phyloP scores from a whole-genome alignment of 257 asterid species.

The Salvia miltiorrhiza region DNA sequence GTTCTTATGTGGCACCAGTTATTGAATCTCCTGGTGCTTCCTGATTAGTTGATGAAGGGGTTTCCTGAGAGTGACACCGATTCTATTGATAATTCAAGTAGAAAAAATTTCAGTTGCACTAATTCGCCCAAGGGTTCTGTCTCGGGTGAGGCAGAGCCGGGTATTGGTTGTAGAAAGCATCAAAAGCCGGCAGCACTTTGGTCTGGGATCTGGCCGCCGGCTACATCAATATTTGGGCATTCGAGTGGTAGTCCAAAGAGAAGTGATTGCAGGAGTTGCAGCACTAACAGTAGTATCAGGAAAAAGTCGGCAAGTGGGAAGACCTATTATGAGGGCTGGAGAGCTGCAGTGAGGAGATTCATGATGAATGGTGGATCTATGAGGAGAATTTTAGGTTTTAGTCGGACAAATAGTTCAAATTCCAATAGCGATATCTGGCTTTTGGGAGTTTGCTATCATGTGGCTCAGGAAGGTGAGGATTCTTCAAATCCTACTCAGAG shows the following conservation, averaged over 20 bases:
- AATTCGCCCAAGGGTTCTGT: slow-evolving; percentile 43
- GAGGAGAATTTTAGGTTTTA: slow-evolving; percentile 76
- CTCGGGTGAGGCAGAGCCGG: slow-evolving; percentile 54
- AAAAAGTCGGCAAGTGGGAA: slow-evolving; percentile 36
- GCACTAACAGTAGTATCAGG: slow-evolving; percentile 14
- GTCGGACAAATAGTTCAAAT: slow-evolving; percentile 38
- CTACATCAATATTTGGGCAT: slow-evolving; percentile 30
- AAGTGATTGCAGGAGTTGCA: slow-evolving; percentile 29
- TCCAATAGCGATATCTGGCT: slow-evolving; percentile 88
- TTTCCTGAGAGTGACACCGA: slow-evolving; percentile 30
- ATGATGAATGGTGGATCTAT: slow-evolving; percentile 76
- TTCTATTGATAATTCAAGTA: slow-evolving; percentile 22
- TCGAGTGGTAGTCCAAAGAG: slow-evolving; percentile 11
- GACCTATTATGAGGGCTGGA: slow-evolving; percentile 61
- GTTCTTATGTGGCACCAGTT: slow-evolving; percentile 26
- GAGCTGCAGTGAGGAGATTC: slow-evolving; percentile 64
- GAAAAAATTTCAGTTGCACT: slow-evolving; percentile 5
- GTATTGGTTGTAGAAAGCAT: slow-evolving; percentile 25
- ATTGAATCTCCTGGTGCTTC: neutral
- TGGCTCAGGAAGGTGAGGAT: slow-evolving; percentile 60
- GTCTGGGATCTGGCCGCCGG: slow-evolving; percentile 41
- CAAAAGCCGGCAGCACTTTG: slow-evolving; percentile 33
- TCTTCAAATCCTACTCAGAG: slow-evolving; percentile 72
- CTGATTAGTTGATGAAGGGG: slow-evolving; percentile 52
- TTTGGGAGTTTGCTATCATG: slow-evolving; percentile 75